phyloP scores from a whole-genome alignment of 495 filamentous ascomycete species.

The Cercophora newfieldiana region DNA sequence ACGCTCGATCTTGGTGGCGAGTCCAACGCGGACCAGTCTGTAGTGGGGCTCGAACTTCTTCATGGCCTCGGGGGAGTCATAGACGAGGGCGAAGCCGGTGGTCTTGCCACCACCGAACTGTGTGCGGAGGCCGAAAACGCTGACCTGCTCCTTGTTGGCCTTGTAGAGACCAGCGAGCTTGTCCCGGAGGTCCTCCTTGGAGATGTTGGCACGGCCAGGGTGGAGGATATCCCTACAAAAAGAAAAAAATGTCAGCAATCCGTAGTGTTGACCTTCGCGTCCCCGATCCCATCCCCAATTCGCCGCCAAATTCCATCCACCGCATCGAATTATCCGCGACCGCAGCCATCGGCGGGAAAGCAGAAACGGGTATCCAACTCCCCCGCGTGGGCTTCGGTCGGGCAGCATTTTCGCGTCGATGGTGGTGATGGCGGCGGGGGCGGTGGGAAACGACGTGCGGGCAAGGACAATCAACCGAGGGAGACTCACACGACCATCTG shows the following conservation, averaged over 20 bases:
- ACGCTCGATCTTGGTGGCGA: constrained; percentile 91
- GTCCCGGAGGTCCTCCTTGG: constrained; percentile 94
- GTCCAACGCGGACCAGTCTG: constrained; percentile 88
- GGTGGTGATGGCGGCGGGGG: not conserved
- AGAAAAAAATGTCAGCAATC: constrained; percentile 18
- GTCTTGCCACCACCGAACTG: constrained; percentile 99
- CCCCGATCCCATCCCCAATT: not conserved
- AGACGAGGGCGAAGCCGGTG: constrained; percentile 97
- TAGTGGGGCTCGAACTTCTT: constrained; percentile 99
- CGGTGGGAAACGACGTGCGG: constrained; percentile 4
- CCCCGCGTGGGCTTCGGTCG: constrained; percentile 2
- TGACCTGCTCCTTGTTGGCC: constrained; percentile 92
- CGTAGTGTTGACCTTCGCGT: not conserved
- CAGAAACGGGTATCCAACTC: not conserved
- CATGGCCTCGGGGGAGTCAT: constrained; percentile 94
- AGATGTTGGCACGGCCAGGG: constrained; percentile 95
- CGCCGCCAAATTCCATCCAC: constrained; percentile 1
- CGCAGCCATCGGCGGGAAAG: not conserved
- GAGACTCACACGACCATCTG: constrained; percentile 99
- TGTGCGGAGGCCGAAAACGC: constrained; percentile 96
- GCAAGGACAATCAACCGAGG: constrained; percentile 9
- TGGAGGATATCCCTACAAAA: constrained; percentile 91
- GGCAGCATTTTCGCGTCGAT: constrained; percentile 12
- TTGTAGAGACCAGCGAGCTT: constrained; percentile 98
- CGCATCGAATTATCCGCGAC: not conserved